These are phyloP conservation scores for Xylaria sp. DNA, from an alignment of 2,329 filamentous ascomycete genomes.

Conservation along the genomic window DNA sequence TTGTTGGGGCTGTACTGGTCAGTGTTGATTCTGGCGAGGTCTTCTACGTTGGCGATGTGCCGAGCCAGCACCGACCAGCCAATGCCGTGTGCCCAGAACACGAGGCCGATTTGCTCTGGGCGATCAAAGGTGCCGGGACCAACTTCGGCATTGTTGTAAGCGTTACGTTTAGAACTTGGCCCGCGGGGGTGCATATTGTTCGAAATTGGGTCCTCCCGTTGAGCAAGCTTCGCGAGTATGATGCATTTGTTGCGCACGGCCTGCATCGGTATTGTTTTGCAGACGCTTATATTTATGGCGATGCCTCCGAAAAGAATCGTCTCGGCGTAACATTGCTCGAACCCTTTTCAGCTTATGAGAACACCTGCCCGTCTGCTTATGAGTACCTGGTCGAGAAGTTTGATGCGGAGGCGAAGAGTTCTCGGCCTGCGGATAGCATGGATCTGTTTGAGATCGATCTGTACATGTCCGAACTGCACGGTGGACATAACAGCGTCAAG, in stretches of 20 bases:
- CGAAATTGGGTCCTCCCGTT: conserved; percentile 40
- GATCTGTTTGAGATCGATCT: conserved; percentile 54
- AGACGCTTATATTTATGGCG: conserved; percentile 53
- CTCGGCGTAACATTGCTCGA: conserved; percentile 50
- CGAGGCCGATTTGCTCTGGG: conserved; percentile 52
- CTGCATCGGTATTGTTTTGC: conserved; percentile 39
- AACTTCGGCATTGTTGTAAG: conserved; percentile 55
- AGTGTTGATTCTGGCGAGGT: conserved; percentile 43
- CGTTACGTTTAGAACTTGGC: conserved; percentile 45
- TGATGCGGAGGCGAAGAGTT: too few species aligned
- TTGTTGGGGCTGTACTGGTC: conserved; percentile 56
- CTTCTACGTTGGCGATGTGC: conserved; percentile 49
- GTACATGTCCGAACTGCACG: conserved; percentile 56
- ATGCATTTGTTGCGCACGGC: conserved; percentile 27
- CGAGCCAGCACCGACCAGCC: conserved; percentile 38
- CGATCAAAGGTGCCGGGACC: conserved; percentile 52
- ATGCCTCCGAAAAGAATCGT: conserved; percentile 37
- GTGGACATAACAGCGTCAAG: conserved; percentile 52
- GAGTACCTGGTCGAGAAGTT: too few species aligned
- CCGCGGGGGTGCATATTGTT: conserved; percentile 37
- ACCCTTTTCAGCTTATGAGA: conserved; percentile 27
- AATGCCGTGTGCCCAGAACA: conserved; percentile 40
- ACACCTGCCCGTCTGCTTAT: too few species aligned
- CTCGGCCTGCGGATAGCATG: conserved; percentile 35
- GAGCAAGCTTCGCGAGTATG: conserved; percentile 26